Base-by-base conservation (phyloP, 768 basidiomycete genomes). In the Lentinula sp. region DNA sequence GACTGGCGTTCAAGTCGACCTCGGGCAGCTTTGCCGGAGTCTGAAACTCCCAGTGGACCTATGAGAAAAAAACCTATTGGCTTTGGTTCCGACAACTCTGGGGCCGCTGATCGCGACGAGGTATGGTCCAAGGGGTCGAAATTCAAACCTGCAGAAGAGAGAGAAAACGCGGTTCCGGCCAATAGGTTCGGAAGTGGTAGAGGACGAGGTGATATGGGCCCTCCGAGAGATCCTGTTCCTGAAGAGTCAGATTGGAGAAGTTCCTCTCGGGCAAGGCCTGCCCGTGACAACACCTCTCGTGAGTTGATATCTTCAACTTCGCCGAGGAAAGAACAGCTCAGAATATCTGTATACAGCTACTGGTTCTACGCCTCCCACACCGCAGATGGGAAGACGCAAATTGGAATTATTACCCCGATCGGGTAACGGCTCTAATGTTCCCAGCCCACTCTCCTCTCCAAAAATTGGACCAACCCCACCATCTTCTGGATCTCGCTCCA, bases 361-460 rank as follows among this genome's bases (percentile, higher is more conserved):
- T 58, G 83, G 71, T 66, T 91, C 91, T 46, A 88, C 88, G 35
- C 88, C 93, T 33, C 85, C 93, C 4, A 91, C 92, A 10, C 93
- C 93, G 41, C 90, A 91, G 67, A 73, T 91, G 65, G 77, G 78
- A 61, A 87, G 94, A 52, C 84, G 84, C 59, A 94, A 92, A 71
- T 81, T 98, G 10, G 91, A 95, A 65, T 84, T 97, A 41, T 76
- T 95, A 2, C 95, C 95, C 28, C 86, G 93, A 37, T 83, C 90
- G 35, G 84, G 82, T 12, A 80, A 77, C 50, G 79, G 76, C 3
- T 93, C 93, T 16, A 79, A 84, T 9, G 79, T 81, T 12, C 82
- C 90, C 33, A 88, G 91, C 16, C 89, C 93, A 2, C 77, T 93
- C 48, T 86, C 89, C 0, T 92, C 91, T 7, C 91, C 91, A 0